Percentiles rank a stretch among this genome's conserved stretches.
Evolutionary conservation across 176 grass and related monocot genomes (phyloP).

Genomic region (Paspalum vaginatum): DNA sequence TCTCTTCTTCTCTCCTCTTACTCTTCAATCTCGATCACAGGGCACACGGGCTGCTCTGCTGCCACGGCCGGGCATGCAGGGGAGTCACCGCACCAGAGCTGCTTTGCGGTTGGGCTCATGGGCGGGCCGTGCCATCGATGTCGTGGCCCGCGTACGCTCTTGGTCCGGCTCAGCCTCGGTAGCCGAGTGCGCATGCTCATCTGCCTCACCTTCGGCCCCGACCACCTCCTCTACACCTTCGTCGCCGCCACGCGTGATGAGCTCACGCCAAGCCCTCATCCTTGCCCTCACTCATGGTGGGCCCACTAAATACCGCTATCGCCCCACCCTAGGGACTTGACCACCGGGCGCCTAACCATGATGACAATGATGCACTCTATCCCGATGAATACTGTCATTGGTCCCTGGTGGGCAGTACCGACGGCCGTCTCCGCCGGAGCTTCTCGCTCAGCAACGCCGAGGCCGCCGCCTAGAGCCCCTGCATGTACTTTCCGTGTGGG

Average conservation of each 20-base stretch:
- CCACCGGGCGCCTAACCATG: conserved; percentile 15
- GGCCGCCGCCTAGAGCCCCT: conserved; percentile 43
- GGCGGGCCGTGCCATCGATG: no score
- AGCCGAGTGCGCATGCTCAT: no score
- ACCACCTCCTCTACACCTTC: conserved; percentile 27
- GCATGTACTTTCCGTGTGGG: conserved; percentile 58
- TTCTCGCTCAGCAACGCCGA: conserved; percentile 34
- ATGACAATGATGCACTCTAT: conserved; percentile 3
- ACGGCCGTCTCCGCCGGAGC: conserved; percentile 33
- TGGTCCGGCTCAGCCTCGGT: no score
- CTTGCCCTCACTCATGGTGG: neutral
- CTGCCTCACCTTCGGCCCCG: conserved; percentile 72
- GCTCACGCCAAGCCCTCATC: neutral
- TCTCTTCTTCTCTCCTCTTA: no score
- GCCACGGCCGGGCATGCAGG: no score
- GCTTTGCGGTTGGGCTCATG: no score
- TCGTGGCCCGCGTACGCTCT: no score
- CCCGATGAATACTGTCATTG: conserved; percentile 40
- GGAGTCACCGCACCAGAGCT: no score
- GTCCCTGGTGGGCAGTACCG: neutral
- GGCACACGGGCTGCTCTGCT: no score
- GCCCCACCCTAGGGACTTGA: conserved; percentile 10
- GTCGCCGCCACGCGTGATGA: neutral
- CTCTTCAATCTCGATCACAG: no score
- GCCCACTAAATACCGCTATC: neutral